Conservation (phyloP, 495 filamentous ascomycete species). For the Durotheca rogersii region DNA sequence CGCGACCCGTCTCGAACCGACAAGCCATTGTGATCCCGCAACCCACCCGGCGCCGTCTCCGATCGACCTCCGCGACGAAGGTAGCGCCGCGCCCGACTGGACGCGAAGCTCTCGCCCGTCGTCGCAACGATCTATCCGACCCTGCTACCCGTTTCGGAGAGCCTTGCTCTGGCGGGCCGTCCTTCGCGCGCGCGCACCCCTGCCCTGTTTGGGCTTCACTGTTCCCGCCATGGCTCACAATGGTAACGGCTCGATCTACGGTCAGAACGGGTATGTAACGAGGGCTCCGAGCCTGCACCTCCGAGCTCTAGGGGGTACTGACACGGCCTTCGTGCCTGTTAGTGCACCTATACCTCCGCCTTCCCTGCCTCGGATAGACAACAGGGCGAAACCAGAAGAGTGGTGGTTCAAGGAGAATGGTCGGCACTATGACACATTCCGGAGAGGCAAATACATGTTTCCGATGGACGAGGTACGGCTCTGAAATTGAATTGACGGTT, state of each 20-base stretch:
- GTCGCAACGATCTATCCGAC: constrained; percentile 16
- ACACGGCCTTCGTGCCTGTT: constrained; percentile 3
- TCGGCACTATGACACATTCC: constrained; percentile 56
- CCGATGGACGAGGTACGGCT: constrained; percentile 60
- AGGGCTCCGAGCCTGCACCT: constrained; percentile 8
- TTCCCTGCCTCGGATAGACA: constrained; percentile 27
- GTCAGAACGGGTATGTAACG: constrained; percentile 23
- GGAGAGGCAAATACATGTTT: constrained; percentile 60
- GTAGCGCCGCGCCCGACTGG: constrained; percentile 17
- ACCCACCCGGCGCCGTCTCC: constrained; percentile 10
- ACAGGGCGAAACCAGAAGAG: constrained; percentile 32
- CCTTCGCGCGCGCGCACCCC: constrained; percentile 19
- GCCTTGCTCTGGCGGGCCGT: constrained; percentile 6
- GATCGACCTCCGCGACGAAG: constrained; percentile 17
- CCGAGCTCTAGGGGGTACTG: constrained; percentile 21
- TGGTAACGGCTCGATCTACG: constrained; percentile 30
- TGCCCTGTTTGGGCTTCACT: constrained; percentile 22
- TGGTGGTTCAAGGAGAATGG: constrained; percentile 57
- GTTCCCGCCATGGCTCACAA: constrained; percentile 31
- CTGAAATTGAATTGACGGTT: background rate
- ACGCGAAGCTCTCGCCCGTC: constrained; percentile 12
- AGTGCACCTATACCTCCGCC: constrained; percentile 10
- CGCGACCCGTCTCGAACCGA: constrained; percentile 4
- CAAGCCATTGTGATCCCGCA: constrained; percentile 5
- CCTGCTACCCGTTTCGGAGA: background rate